Percentiles rank a stretch among this genome's conserved stretches.
phyloP scores from a whole-genome alignment of 1,284 basidiomycete species.

The Trichosporon coremiiforme region DNA sequence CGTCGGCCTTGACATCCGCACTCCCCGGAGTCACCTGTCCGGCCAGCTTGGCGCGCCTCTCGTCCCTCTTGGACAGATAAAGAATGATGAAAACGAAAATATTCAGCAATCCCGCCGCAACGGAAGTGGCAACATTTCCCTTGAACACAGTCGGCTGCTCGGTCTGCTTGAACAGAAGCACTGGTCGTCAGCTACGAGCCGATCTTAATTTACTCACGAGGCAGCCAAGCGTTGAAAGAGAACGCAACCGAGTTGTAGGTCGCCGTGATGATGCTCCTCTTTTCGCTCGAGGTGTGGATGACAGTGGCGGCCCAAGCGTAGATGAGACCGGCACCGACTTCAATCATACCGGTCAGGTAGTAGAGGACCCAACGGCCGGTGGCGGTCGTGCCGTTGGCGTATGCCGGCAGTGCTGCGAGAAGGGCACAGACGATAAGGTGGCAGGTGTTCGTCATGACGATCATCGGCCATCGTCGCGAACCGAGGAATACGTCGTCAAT shows the following conservation, averaged over 20 bases:
- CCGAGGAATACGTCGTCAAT: background rate
- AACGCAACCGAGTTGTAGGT: conserved; percentile 37
- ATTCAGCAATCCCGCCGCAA: background rate
- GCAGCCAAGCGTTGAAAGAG: conserved; percentile 39
- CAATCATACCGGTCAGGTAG: background rate
- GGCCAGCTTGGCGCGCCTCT: background rate
- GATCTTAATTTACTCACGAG: conserved; percentile 22
- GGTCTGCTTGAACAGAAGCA: conserved; percentile 39
- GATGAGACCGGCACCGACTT: background rate
- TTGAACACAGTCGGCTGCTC: conserved; percentile 37
- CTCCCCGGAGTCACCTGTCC: background rate
- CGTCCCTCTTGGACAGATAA: background rate
- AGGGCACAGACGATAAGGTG: background rate
- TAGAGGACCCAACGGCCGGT: background rate
- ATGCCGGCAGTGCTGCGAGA: background rate
- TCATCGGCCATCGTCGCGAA: background rate
- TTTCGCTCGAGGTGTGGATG: conserved; percentile 25
- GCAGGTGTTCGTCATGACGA: background rate
- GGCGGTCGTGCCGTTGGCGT: background rate
- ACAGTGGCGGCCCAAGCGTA: background rate
- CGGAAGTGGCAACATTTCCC: conserved; percentile 31
- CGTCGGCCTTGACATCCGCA: background rate
- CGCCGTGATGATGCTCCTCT: conserved; percentile 35
- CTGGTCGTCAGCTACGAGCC: conserved; percentile 20
- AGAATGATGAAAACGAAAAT: background rate